Base-by-base conservation (phyloP, 495 filamentous ascomycete genomes). In the Aspergillus diversus region DNA sequence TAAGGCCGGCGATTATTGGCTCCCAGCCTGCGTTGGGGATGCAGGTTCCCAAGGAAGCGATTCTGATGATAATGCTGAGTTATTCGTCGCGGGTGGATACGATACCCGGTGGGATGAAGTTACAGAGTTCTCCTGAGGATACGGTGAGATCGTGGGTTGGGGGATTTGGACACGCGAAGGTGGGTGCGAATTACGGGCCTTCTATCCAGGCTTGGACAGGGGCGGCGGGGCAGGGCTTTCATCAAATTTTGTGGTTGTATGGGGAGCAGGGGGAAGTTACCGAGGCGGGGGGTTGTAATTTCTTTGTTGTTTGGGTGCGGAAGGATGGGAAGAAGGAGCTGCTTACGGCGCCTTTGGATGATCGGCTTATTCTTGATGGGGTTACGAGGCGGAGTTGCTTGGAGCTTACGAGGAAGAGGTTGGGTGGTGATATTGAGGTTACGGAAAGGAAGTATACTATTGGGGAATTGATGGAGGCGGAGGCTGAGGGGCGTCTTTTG, bases 261-360 rank as follows among this genome's bases (percentile, higher is more conserved):
- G 70, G 68, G 5, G 89, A 27, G 21, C 21, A 94, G 74, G 89
- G 92, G 61, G 90, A 83, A 66, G 83, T 92, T 32, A 97, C 92
- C 32, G 92, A 97, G 74, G 92, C 91, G 15, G 92, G 92, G 46
- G 93, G 90, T 51, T 96, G 94, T 90, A 97, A 97, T 73, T 83
- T 97, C 63, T 96, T 96, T 67, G 84, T 86, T 3, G 88, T 87
- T n/a, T 75, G 92, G 65, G 75, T 76, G 63, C 82, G 88, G 71
- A 86, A 84, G 74, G 81, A 86, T 65, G 89, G 86, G 16, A 89
- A 58, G 47, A 63, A 55, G 53, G 89, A 92, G 77, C 80, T 97
- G 8, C 66, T 93, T 58, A 97, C 92, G 5, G 87, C 92, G 17
- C 92, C 92, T 35, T 77, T 97, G 21, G 92, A 96, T 75, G 92